A percentile compares a stretch with the other conserved stretches of the same genome.
phyloP scores from a whole-genome alignment of 2,329 filamentous ascomycete genomes.

The Apiospora phragmitis region DNA sequence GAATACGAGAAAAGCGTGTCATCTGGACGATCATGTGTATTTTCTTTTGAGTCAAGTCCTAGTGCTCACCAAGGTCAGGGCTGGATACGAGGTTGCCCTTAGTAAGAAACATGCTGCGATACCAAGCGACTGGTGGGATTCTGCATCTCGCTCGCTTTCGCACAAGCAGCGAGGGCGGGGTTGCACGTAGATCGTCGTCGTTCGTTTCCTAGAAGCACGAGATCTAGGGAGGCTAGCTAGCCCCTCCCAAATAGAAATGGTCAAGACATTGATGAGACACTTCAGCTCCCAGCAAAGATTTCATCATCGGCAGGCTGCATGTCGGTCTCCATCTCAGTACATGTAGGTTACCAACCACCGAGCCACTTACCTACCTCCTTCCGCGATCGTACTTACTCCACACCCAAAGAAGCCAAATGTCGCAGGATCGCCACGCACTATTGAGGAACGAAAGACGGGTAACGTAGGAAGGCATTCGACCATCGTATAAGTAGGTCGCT shows the following conservation, averaged over 20 bases:
- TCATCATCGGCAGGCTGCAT: not conserved
- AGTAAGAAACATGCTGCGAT: not conserved
- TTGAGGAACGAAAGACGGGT: not conserved
- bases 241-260: not conserved
- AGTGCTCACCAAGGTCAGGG: not conserved
- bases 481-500: not conserved
- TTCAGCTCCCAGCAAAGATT: constrained; percentile 5
- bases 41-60: not conserved
- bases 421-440: constrained; percentile 1
- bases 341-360: not conserved
- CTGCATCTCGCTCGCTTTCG: not conserved
- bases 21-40: not conserved
- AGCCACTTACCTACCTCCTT: not conserved
- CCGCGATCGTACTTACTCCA: not conserved
- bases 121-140: not conserved
- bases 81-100: not conserved
- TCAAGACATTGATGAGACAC: not conserved
- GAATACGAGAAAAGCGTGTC: constrained; percentile 7
- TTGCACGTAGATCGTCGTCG: not conserved
- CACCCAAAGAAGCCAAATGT: not conserved
- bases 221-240: not conserved
- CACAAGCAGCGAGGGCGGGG: not conserved
- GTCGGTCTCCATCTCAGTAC: not conserved
- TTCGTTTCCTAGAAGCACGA: not conserved
- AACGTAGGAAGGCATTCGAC: not conserved